These are phyloP conservation scores for Vigna reflexopilosa DNA, from an alignment of 306 rosid genomes.

Conservation along the genomic window DNA sequence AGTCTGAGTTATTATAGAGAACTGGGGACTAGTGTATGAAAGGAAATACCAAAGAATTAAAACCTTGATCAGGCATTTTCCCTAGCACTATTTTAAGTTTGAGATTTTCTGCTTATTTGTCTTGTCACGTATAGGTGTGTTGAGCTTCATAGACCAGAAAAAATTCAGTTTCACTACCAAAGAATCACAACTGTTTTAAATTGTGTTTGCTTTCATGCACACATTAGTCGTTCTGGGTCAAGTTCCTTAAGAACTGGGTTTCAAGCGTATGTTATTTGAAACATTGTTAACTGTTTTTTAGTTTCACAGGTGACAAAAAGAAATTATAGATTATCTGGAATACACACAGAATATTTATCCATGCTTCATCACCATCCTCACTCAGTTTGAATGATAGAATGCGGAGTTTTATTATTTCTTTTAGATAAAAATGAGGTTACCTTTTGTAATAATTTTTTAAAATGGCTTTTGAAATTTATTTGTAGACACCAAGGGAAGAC, in stretches of 20 bases:
- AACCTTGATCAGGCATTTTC: constrained; percentile 18
- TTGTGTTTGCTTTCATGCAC: neutral
- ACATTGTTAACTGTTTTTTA: neutral
- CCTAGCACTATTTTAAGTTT: constrained; percentile 12
- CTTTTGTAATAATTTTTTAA: neutral
- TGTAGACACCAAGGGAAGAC: constrained; percentile 21
- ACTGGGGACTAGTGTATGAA: constrained; percentile 1
- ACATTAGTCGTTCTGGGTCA: neutral
- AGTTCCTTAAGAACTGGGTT: neutral
- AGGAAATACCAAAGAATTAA: constrained; percentile 13
- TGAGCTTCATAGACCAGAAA: constrained; percentile 11
- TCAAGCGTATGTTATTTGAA: constrained; percentile 13
- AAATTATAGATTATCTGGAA: constrained; percentile 7
- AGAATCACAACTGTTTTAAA: constrained; percentile 1
- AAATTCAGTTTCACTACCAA: neutral
- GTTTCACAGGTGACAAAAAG: neutral
- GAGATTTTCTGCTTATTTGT: constrained; percentile 21
- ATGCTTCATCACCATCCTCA: neutral
- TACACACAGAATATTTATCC: neutral
- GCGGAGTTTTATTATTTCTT: neutral
- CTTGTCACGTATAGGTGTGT: constrained; percentile 19
- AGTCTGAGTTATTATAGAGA: constrained; percentile 29
- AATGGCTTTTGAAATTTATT: constrained; percentile 11
- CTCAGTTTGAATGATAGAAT: neutral
- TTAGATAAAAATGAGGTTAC: constrained; percentile 1